Conservation (phyloP, 768 basidiomycete genomes). For the Panaeolus cyanescens region DNA sequence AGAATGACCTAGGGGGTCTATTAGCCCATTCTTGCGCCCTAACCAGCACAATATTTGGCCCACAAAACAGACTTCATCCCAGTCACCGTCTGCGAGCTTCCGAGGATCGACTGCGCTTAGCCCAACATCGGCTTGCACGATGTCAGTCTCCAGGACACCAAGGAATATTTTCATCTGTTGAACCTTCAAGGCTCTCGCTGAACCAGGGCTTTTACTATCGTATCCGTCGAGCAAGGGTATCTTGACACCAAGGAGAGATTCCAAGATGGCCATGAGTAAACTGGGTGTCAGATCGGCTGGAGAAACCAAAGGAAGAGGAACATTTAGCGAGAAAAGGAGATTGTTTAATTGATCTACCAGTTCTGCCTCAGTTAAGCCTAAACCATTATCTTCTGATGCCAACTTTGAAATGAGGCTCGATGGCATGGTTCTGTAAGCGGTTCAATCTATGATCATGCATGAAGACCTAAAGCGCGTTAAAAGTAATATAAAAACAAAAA, state of each 20-base stretch:
- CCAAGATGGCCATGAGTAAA: slow-evolving; percentile 69
- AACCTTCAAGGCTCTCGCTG: slow-evolving; percentile 40
- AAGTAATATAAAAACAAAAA: background rate
- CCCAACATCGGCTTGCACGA: slow-evolving; percentile 62
- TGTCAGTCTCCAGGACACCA: slow-evolving; percentile 69
- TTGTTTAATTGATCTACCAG: slow-evolving; percentile 43
- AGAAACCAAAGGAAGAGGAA: slow-evolving; percentile 49
- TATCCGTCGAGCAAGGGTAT: slow-evolving; percentile 50
- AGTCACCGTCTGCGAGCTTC: slow-evolving; percentile 61
- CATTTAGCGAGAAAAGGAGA: slow-evolving; percentile 43
- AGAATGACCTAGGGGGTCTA: slow-evolving; percentile 1
- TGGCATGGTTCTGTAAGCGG: background rate
- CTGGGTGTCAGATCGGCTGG: slow-evolving; percentile 71
- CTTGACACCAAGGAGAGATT: slow-evolving; percentile 55
- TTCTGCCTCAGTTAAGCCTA: slow-evolving; percentile 13
- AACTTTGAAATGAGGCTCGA: background rate
- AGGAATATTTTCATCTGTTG: slow-evolving; percentile 76
- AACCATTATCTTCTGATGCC: background rate
- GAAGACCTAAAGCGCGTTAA: background rate
- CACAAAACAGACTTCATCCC: slow-evolving; percentile 68
- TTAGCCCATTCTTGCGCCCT: slow-evolving; percentile 43
- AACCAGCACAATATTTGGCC: slow-evolving; percentile 74
- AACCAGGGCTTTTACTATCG: slow-evolving; percentile 20
- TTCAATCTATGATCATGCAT: background rate
- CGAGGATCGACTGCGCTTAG: slow-evolving; percentile 67